Conservation (phyloP, 768 basidiomycete genomes). For the Boletus pseudopeckii region DNA sequence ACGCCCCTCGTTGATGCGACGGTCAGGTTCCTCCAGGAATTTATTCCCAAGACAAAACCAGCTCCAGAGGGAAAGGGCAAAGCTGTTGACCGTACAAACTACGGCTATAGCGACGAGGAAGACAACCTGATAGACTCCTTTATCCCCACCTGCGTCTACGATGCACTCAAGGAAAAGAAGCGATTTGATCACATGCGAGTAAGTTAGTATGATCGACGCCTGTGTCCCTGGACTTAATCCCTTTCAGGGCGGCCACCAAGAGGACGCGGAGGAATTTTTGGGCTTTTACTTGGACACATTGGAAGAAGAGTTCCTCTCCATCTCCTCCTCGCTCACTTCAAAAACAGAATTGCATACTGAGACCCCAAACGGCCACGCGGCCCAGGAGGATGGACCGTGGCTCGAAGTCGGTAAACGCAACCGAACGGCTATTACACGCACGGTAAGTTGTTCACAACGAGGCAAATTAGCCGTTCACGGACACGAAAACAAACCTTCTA, state of each 20-base stretch:
- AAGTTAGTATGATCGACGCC: slow-evolving; percentile 29
- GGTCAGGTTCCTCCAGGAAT: slow-evolving; percentile 76
- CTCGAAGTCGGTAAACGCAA: slow-evolving; percentile 91
- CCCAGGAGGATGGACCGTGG: slow-evolving; percentile 72
- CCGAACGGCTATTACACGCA: slow-evolving; percentile 72
- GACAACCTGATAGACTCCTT: slow-evolving; percentile 64
- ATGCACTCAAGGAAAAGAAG: slow-evolving; percentile 91
- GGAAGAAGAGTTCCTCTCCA: slow-evolving; percentile 81
- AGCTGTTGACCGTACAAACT: slow-evolving; percentile 33
- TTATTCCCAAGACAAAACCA: slow-evolving; percentile 35
- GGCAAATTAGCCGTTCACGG: neutral
- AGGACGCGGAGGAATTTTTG: slow-evolving; percentile 98
- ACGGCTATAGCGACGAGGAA: slow-evolving; percentile 39
- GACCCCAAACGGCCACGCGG: slow-evolving; percentile 8
- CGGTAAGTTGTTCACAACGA: slow-evolving; percentile 45
- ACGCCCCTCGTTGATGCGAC: slow-evolving; percentile 67
- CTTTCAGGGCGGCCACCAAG: slow-evolving; percentile 81
- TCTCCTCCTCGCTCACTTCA: slow-evolving; percentile 53
- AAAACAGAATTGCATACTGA: slow-evolving; percentile 26
- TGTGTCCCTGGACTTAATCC: slow-evolving; percentile 1
- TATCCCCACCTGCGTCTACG: slow-evolving; percentile 82
- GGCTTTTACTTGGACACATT: slow-evolving; percentile 94
- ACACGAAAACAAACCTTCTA: neutral
- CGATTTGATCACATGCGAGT: slow-evolving; percentile 92
- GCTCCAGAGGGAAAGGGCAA: slow-evolving; percentile 37